Percentiles rank a stretch among this genome's conserved stretches.
These are phyloP conservation scores for Fonsecaea multimorphosa DNA, from an alignment of 2,329 filamentous ascomycete species.

Conservation along the genomic window DNA sequence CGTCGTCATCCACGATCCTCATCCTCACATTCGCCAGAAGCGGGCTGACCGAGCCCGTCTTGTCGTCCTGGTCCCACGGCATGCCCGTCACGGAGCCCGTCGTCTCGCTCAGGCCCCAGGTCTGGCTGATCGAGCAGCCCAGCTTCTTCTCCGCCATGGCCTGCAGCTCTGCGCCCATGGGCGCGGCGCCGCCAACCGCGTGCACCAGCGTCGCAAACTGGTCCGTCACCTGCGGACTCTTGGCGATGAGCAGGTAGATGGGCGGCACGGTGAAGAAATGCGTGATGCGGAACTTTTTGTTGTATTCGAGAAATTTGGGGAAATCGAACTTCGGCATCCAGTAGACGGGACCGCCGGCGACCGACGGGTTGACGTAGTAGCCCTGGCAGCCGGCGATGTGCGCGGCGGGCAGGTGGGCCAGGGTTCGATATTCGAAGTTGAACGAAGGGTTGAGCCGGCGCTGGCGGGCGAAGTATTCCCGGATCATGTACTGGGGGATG, in stretches of 20 bases:
- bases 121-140: conserved; percentile 41
- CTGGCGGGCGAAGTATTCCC: conserved; percentile 40
- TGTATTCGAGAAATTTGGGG: conserved; percentile 61
- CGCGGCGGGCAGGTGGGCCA: conserved; percentile 55
- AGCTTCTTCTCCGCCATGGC: conserved; percentile 58
- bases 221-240: conserved; percentile 61
- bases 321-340: conserved; percentile 70
- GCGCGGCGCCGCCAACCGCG: conserved; percentile 62
- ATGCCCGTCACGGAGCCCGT: conserved; percentile 37
- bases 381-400: conserved; percentile 58
- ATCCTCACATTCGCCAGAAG: conserved; percentile 35
- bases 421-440: conserved; percentile 45
- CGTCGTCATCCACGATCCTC: conserved; percentile 38
- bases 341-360: conserved; percentile 58
- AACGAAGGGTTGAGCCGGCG: conserved; percentile 42
- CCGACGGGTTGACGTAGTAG: conserved; percentile 56
- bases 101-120: conserved; percentile 38
- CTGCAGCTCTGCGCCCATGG: conserved; percentile 62
- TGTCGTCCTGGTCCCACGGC: conserved; percentile 35
- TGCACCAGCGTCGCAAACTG: conserved; percentile 59
- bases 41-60: conserved; percentile 33
- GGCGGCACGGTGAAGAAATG: conserved; percentile 66
- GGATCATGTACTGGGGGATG: conserved; percentile 40
- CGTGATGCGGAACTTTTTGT: conserved; percentile 58
- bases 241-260: conserved; percentile 66